These are phyloP conservation scores for Talaromyces trachyspermus DNA, from an alignment of 495 filamentous ascomycete genomes.

Conservation along the genomic window DNA sequence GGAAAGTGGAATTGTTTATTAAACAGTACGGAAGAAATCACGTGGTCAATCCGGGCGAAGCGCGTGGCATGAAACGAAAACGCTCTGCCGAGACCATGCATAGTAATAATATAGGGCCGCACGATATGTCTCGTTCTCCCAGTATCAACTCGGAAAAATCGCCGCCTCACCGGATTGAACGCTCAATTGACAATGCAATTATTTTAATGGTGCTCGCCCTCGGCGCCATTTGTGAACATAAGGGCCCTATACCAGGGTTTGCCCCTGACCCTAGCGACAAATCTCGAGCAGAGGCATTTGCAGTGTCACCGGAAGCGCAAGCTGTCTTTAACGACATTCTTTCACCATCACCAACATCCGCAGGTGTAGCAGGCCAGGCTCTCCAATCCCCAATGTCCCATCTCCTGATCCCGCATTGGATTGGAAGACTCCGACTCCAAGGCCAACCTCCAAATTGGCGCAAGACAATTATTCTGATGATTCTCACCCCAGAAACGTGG, in stretches of 20 bases:
- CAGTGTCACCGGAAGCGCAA: neutral
- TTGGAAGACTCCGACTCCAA: neutral
- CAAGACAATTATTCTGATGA: constrained; percentile 2
- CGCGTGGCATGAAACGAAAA: constrained; percentile 36
- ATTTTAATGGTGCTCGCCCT: constrained; percentile 78
- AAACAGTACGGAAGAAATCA: constrained; percentile 23
- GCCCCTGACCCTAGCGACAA: constrained; percentile 15
- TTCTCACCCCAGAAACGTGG: constrained; percentile 54
- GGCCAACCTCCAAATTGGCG: constrained; percentile 7
- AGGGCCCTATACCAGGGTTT: constrained; percentile 52
- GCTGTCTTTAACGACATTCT: neutral
- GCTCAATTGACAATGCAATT: constrained; percentile 57
- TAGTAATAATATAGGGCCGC: constrained; percentile 9
- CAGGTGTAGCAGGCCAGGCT: neutral
- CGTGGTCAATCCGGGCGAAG: constrained; percentile 14
- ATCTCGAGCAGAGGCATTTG: neutral
- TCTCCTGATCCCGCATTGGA: neutral
- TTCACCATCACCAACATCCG: neutral
- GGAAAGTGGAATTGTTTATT: constrained; percentile 48
- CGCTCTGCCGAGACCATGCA: constrained; percentile 28
- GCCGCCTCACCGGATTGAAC: constrained; percentile 20
- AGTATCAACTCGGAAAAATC: constrained; percentile 4
- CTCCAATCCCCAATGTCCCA: neutral
- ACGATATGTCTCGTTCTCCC: constrained; percentile 16
- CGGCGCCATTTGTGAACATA: constrained; percentile 71